Base-by-base conservation (phyloP, 129 eudicot genomes). In the Arctium lappa region DNA sequence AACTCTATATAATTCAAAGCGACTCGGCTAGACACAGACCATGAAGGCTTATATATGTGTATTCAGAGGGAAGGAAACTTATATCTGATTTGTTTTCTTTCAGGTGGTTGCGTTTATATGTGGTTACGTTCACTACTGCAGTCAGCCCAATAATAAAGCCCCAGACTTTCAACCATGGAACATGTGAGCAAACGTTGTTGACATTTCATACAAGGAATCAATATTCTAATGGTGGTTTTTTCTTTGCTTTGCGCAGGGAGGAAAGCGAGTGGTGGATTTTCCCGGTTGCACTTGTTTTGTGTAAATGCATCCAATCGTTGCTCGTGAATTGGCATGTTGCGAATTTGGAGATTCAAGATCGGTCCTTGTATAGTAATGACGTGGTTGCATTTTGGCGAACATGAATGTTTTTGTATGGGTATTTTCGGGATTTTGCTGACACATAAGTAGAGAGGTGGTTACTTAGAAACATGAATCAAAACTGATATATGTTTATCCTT, bases 241-340 rank as follows among this genome's bases (percentile, higher is more conserved):
- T 0, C 22, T 60, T 60, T 60, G 48, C 38, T 70, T 72, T 27
- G 42, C n/a, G 88, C 88, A 92, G 97, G 92, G 97, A 90, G 86
- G 97, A 92, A 87, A 90, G 91, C 56, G 97, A 90, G 80, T 92
- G 94, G 97, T 90, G 94, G 94, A 90, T 92, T 5, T 90, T 92
- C 84, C 97, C 97, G 15, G 90, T 82, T 80, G 94, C 92, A 34
- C 88, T 92, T 63, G 81, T 90, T 81, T 84, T 90, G 46, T 92
- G 94, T 89, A 92, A 92, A 89, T 90, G 94, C 82, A 76, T 90
- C 81, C 97, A 92, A 69, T 88, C 92, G 1, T 82, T 81, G 80
- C 94, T 92, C 48, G 84, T 92, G 68, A 92, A 92, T 69, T 92
- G 91, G 97, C 97, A 92, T 79, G 90, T 92, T 8, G 97, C 97